Evolutionary conservation across 2,329 filamentous ascomycete genomes (phyloP).

Genomic region (Nothopassalora personata): DNA sequence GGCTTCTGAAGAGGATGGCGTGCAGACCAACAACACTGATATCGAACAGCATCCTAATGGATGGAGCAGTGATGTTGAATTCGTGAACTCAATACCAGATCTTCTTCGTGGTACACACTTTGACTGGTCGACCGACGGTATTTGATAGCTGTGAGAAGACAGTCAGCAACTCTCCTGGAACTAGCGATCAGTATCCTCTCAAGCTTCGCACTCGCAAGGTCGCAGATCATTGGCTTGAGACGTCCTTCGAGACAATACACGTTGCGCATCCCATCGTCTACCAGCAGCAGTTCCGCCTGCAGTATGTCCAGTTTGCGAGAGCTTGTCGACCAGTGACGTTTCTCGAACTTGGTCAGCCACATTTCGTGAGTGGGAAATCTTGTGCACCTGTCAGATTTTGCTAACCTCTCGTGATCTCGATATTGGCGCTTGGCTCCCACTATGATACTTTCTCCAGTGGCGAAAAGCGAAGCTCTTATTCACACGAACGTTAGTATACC

Average conservation of each 20-base stretch:
- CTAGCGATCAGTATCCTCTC: conserved; percentile 1
- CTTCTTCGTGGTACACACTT: background rate
- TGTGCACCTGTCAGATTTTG: background rate
- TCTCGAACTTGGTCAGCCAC: background rate
- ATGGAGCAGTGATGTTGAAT: background rate
- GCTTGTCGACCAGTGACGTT: conserved; percentile 1
- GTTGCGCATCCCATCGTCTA: conserved; percentile 5
- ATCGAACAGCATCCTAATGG: background rate
- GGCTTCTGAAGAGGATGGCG: background rate
- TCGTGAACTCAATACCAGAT: background rate
- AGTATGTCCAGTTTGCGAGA: conserved; percentile 7
- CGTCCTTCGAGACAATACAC: conserved; percentile 3
- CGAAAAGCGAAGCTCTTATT: background rate
- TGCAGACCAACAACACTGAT: background rate
- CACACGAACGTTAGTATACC: conserved; percentile 4
- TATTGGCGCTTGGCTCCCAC: conserved; percentile 6
- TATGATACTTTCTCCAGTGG: conserved; percentile 4
- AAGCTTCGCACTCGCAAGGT: conserved; percentile 5
- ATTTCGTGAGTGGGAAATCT: background rate
- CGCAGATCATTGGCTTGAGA: conserved; percentile 5
- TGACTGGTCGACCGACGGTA: background rate
- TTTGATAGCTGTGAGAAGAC: conserved; percentile 2
- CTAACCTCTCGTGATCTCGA: background rate
- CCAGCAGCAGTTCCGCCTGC: conserved; percentile 5
- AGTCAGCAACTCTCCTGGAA: background rate